phyloP scores from a whole-genome alignment of 306 rosid species.

The Oxytropis ochrocephala region DNA sequence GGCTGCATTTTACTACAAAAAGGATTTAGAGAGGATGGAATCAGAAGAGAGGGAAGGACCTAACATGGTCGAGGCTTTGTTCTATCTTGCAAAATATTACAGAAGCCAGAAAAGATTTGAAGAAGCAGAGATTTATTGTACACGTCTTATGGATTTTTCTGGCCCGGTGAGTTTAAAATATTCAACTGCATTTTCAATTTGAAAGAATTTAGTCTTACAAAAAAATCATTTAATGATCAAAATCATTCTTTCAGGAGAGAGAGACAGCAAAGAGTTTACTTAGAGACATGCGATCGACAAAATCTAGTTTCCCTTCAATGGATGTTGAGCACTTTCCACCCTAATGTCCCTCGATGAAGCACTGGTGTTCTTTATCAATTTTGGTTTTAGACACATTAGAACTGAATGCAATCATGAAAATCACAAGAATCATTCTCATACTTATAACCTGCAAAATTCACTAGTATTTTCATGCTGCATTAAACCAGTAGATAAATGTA shows the following conservation, averaged over 20 bases:
- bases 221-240: neutral
- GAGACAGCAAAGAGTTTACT: constrained; percentile 91
- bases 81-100: constrained; percentile 70
- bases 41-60: constrained; percentile 97
- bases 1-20: constrained; percentile 85
- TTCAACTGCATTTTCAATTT: neutral
- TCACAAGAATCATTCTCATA: no score
- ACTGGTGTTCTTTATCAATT: no score
- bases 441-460: no score
- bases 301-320: constrained; percentile 57
- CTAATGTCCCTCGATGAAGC: constrained; percentile 20
- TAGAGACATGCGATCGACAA: constrained; percentile 70
- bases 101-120: constrained; percentile 50
- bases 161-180: constrained; percentile 72
- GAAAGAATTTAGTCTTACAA: neutral
- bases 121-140: constrained; percentile 92
- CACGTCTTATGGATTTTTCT: constrained; percentile 89
- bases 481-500: no score
- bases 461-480: no score
- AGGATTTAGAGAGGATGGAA: constrained; percentile 96
- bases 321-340: constrained; percentile 86
- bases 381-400: no score
- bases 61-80: constrained; percentile 82
- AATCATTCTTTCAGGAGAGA: constrained; percentile 60
- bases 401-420: no score